These are phyloP conservation scores for Neurospora hispaniola DNA, from an alignment of 495 filamentous ascomycete genomes.

Conservation along the genomic window DNA sequence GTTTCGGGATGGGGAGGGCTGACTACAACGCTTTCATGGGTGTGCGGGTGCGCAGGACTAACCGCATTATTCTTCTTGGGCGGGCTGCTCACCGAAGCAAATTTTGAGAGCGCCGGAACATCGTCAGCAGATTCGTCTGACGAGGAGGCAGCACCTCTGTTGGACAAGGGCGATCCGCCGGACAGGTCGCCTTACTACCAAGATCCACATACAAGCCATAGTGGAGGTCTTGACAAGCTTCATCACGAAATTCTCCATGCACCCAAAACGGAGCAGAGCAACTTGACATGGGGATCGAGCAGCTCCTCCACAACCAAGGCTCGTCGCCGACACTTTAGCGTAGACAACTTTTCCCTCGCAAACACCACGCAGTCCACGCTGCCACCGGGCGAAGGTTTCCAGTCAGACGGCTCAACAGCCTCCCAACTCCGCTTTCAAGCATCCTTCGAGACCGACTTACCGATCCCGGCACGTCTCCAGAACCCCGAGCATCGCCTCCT, in stretches of 20 bases:
- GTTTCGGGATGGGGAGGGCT: slow-evolving; percentile 15
- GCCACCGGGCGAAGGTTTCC: not conserved
- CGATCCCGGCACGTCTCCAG: not conserved
- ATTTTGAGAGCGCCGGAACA: not conserved
- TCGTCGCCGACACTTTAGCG: slow-evolving; percentile 21
- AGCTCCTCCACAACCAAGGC: not conserved
- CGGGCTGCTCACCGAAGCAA: slow-evolving; percentile 16
- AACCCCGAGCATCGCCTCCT: slow-evolving; percentile 12
- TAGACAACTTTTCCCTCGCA: slow-evolving; percentile 19
- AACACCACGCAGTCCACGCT: slow-evolving; percentile 5
- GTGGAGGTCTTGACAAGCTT: not conserved
- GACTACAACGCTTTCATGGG: slow-evolving; percentile 6
- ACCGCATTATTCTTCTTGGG: slow-evolving; percentile 16
- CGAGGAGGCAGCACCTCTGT: slow-evolving; percentile 19
- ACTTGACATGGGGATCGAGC: not conserved
- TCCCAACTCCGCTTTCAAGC: not conserved
- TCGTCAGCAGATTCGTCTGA: not conserved
- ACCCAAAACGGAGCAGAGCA: not conserved
- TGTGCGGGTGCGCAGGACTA: slow-evolving; percentile 9
- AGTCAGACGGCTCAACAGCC: not conserved
- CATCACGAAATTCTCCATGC: not conserved
- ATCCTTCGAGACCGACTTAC: not conserved
- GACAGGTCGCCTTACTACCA: not conserved
- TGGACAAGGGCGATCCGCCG: not conserved
- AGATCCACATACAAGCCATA: not conserved